These are phyloP conservation scores for Rosa lucieae DNA, from an alignment of 306 rosid species.

Conservation along the genomic window DNA sequence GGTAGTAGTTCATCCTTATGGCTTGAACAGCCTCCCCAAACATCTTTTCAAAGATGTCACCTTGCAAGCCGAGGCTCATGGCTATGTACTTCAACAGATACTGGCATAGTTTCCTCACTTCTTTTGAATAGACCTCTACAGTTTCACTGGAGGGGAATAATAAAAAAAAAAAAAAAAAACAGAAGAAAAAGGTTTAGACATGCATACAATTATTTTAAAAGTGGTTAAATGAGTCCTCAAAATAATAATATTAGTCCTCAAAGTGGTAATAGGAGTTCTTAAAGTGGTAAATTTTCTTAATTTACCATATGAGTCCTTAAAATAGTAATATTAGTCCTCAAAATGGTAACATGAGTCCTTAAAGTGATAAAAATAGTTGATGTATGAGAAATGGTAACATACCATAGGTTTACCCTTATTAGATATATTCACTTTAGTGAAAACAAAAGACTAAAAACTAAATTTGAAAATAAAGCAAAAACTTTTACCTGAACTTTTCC, in stretches of 20 bases:
- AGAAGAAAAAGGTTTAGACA: neutral
- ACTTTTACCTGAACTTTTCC: slow-evolving; percentile 58
- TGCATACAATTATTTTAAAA: no score
- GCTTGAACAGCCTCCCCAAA: slow-evolving; percentile 94
- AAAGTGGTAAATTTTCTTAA: no score
- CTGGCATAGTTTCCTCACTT: slow-evolving; percentile 64
- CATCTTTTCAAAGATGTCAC: slow-evolving; percentile 55
- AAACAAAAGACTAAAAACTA: neutral
- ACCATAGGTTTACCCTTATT: neutral
- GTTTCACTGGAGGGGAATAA: slow-evolving; percentile 52
- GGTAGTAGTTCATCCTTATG: slow-evolving; percentile 91
- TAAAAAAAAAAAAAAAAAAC: neutral
- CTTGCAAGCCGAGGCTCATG: slow-evolving; percentile 57
- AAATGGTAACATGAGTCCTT: no score
- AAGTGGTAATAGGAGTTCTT: no score
- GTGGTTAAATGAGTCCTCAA: no score
- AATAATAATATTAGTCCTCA: no score
- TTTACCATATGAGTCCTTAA: no score
- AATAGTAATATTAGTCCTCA: no score
- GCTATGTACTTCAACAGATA: slow-evolving; percentile 64
- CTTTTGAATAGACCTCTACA: slow-evolving; percentile 70
- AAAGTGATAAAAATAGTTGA: no score
- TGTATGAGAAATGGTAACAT: no score
- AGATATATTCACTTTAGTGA: neutral
- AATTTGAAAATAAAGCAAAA: neutral